Base-by-base conservation (phyloP, 2,329 filamentous ascomycete species). In the Eurotiales sp. region DNA sequence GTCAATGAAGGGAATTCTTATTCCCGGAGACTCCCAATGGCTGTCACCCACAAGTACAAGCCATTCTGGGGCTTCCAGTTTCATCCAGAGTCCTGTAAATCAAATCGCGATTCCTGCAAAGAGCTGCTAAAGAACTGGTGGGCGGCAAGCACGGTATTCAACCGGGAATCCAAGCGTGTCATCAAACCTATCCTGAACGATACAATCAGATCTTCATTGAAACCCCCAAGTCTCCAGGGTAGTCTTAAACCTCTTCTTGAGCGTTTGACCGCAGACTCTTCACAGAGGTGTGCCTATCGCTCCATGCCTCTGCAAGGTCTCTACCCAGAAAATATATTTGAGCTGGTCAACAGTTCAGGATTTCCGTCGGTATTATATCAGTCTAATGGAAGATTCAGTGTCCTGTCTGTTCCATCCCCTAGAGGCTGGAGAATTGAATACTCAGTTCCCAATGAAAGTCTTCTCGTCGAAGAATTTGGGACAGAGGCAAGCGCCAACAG, bases 11-110 rank as follows among this genome's bases (percentile, higher is more conserved):
- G 60, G 14, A 60, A 64, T 10, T 56, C 63, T 8, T 61, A 58
- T 36, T 36, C 46, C 12, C 60, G 61, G 19, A 62, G 65, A 41
- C 83, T 84, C 56, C 78, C 93, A n/a, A 95, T 95, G 88, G 88
- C 81, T 0, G 82, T 85, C 14, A 81, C 77, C 56, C 90, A 95
- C 65, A 70, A 65, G 15, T 63, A 57, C 1, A 85, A 83, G 57
- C 90, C 91, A 0, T 87, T 92, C 56, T 95, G 87, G 85, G 91
- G 87, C 0, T 77, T 96, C 15, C 91, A 96, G 64, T 96, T 93
- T 61, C 90, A 96, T 63, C 90, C 90, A 0, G 90, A 96, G 67
- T 95, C 89, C 0, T 95, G 90, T 66, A 95, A 90, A 3, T 87
- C 88, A 34, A 71, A 76, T 3, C 78, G 55, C 11, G 48, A 80